phyloP scores from a whole-genome alignment of 441 rosid species.

The Raphanus hybrid region DNA sequence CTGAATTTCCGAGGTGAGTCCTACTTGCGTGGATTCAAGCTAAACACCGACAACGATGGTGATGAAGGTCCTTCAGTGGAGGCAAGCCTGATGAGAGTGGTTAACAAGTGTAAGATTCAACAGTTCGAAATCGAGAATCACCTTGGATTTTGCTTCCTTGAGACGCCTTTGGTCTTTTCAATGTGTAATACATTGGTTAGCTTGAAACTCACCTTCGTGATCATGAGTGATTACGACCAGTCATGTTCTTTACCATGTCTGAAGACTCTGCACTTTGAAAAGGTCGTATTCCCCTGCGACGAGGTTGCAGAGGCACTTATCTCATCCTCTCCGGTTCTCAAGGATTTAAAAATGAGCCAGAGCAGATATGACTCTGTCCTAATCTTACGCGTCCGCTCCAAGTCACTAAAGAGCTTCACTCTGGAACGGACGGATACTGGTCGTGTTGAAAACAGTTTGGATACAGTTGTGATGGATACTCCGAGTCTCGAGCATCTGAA shows the following conservation, averaged over 20 bases:
- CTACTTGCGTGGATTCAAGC: conserved; percentile 22
- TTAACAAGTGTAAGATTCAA: conserved; percentile 14
- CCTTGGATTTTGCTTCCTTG: neutral
- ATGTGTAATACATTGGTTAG: conserved; percentile 9
- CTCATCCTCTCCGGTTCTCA: conserved; percentile 21
- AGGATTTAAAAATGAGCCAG: conserved; percentile 1
- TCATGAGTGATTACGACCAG: neutral
- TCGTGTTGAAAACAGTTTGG: neutral
- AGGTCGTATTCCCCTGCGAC: neutral
- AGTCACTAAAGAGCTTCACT: conserved; percentile 23
- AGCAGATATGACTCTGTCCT: neutral
- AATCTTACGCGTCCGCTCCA: conserved; percentile 14
- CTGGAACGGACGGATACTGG: conserved; percentile 9
- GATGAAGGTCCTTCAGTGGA: neutral
- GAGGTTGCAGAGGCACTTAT: conserved; percentile 8
- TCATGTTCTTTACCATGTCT: conserved; percentile 14
- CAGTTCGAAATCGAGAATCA: conserved; percentile 23
- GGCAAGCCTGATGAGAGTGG: conserved; percentile 11
- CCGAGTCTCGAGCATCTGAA: conserved; percentile 20
- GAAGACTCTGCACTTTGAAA: neutral
- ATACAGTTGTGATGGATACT: conserved; percentile 11
- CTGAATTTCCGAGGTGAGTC: conserved; percentile 7
- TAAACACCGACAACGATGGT: conserved; percentile 13
- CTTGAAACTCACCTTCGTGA: conserved; percentile 20
- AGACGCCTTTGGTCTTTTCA: neutral